A percentile compares a stretch with the other conserved stretches of the same genome.
These are phyloP conservation scores for Microbotryomycetes sp. DNA, from an alignment of 1,284 basidiomycete species.

Conservation along the genomic window DNA sequence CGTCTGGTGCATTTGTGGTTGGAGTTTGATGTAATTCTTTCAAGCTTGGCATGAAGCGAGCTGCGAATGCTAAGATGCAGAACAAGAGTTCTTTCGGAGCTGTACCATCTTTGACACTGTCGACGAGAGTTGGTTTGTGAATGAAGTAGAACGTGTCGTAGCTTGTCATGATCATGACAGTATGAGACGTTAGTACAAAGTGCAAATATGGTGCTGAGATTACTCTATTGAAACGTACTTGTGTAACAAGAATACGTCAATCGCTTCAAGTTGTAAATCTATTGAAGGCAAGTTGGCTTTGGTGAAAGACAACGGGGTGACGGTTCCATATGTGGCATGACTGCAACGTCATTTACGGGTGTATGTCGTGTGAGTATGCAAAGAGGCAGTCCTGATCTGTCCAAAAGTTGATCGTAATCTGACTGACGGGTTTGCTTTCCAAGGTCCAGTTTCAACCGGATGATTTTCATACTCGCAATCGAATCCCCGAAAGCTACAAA, in stretches of 20 bases:
- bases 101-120: slow-evolving; percentile 13
- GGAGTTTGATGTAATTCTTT: slow-evolving; percentile 19
- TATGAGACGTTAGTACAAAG: not conserved
- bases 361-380: too few relatives aligned
- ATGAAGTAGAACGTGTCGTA: slow-evolving; percentile 33
- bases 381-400: too few relatives aligned
- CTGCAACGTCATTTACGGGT: not conserved
- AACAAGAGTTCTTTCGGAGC: slow-evolving; percentile 28
- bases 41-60: slow-evolving; percentile 17
- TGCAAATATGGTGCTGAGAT: too few relatives aligned
- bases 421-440: not conserved
- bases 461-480: slow-evolving; percentile 32
- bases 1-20: slow-evolving; percentile 17
- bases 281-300: slow-evolving; percentile 15
- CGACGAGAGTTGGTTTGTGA: slow-evolving; percentile 17
- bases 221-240: slow-evolving; percentile 26
- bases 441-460: slow-evolving; percentile 15
- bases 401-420: too few relatives aligned
- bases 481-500: slow-evolving; percentile 23
- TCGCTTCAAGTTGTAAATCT: slow-evolving; percentile 12
- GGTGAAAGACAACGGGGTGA: not conserved
- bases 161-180: not conserved
- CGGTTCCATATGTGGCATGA: not conserved
- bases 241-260: slow-evolving; percentile 25
- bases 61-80: slow-evolving; percentile 30